Evolutionary conservation across 768 basidiomycete species (phyloP).

Genomic region (Mycena amicta): DNA sequence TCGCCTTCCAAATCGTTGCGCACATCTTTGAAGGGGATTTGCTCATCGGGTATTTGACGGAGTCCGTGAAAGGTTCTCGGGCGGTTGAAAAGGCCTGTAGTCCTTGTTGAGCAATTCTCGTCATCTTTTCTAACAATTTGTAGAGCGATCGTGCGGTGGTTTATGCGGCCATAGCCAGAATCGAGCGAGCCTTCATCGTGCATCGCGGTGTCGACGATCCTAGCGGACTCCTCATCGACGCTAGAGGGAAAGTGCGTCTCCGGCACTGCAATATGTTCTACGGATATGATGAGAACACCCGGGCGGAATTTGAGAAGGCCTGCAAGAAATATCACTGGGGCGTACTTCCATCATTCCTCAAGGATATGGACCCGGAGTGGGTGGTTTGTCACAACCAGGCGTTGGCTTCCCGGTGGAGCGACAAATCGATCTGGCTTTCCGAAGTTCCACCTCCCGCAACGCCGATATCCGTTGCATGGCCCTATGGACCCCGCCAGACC

Average conservation of each 20-base stretch:
- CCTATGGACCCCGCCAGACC: too few relatives aligned
- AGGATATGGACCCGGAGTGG: too few relatives aligned
- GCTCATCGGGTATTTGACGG: background rate
- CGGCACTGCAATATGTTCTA: background rate
- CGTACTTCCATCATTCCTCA: too few relatives aligned
- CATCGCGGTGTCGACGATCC: too few relatives aligned
- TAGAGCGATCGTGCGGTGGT: constrained; percentile 15
- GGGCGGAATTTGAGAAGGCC: background rate
- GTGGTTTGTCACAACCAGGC: too few relatives aligned
- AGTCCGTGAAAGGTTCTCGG: background rate
- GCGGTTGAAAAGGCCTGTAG: background rate
- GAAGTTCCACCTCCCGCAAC: too few relatives aligned
- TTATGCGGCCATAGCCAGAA: constrained; percentile 13
- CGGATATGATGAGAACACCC: background rate
- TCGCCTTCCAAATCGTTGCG: background rate
- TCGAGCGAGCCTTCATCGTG: constrained; percentile 12
- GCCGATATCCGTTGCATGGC: too few relatives aligned
- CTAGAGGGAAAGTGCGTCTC: constrained; percentile 3
- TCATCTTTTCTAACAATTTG: too few relatives aligned
- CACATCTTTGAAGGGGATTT: background rate
- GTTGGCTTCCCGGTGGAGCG: too few relatives aligned
- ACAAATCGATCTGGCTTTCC: too few relatives aligned
- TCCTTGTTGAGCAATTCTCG: too few relatives aligned
- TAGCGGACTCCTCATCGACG: constrained; percentile 7
- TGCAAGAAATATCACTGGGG: constrained; percentile 1